Conservation (phyloP, 371 early-diverging fungal species). For the Zopfochytrium polystomum region DNA sequence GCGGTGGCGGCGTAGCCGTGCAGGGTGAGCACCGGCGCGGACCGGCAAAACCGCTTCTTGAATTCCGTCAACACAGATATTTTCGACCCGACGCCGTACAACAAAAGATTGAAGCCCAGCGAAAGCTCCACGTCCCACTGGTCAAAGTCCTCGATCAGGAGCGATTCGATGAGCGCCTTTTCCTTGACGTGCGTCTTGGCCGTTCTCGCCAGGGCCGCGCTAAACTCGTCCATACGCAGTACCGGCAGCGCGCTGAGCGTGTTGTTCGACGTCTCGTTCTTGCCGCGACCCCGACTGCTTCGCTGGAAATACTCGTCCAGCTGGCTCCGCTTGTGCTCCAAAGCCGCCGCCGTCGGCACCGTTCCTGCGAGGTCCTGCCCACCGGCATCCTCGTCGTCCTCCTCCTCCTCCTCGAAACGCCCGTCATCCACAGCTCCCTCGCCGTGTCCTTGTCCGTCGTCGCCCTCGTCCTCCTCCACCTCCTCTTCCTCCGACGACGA, state of each 20-base stretch:
- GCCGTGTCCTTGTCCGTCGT: constrained; percentile 10
- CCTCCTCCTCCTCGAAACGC: neutral
- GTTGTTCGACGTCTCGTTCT: constrained; percentile 71
- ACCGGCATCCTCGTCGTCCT: neutral
- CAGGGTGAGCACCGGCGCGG: constrained; percentile 67
- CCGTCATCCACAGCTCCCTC: constrained; percentile 7
- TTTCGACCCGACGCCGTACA: constrained; percentile 92
- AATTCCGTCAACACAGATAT: constrained; percentile 69
- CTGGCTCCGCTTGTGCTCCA: neutral
- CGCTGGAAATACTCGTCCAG: constrained; percentile 10
- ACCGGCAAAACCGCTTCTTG: constrained; percentile 53
- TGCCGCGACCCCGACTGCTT: neutral
- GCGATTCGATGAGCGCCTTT: constrained; percentile 44
- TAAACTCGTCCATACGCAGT: constrained; percentile 64
- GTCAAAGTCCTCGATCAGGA: constrained; percentile 65
- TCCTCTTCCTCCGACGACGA: too few relatives aligned
- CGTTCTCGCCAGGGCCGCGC: constrained; percentile 46
- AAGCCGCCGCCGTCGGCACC: neutral
- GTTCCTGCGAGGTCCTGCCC: neutral
- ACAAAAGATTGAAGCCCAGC: constrained; percentile 75
- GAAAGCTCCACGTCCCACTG: constrained; percentile 84
- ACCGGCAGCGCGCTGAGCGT: constrained; percentile 72
- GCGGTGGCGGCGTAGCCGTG: constrained; percentile 77
- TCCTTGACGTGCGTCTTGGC: constrained; percentile 61
- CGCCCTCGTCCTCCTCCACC: neutral